A percentile compares a stretch with the other conserved stretches of the same genome.
phyloP scores from a whole-genome alignment of 2,329 filamentous ascomycete genomes.

The Pestalotiopsis fici region DNA sequence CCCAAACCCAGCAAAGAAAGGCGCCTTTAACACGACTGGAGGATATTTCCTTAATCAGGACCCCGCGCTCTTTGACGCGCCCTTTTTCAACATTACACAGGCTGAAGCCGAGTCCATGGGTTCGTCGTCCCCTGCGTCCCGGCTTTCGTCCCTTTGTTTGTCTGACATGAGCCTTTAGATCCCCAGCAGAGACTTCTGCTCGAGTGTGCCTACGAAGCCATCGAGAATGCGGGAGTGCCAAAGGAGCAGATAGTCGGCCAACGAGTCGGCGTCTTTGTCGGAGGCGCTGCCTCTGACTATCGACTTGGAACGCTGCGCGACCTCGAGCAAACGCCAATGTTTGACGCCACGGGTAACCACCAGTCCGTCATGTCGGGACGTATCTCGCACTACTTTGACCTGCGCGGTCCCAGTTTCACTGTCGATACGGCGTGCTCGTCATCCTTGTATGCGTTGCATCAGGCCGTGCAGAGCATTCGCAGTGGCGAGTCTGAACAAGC shows the following conservation, averaged over 20 bases:
- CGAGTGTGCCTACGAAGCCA: slow-evolving; percentile 34
- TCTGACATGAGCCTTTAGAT: slow-evolving; percentile 14
- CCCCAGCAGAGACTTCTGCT: slow-evolving; percentile 28
- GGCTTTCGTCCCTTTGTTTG: background rate
- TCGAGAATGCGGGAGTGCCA: slow-evolving; percentile 18
- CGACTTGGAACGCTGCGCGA: slow-evolving; percentile 11
- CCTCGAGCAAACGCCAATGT: slow-evolving; percentile 14
- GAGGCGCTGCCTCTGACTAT: slow-evolving; percentile 13
- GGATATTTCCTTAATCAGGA: slow-evolving; percentile 34
- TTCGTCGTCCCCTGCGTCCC: slow-evolving; percentile 13
- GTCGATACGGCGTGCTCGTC: slow-evolving; percentile 49
- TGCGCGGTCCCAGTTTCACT: slow-evolving; percentile 39
- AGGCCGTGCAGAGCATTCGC: slow-evolving; percentile 27
- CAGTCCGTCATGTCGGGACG: slow-evolving; percentile 32
- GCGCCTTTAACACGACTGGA: slow-evolving; percentile 28
- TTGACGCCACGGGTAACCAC: slow-evolving; percentile 25
- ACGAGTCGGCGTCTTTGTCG: slow-evolving; percentile 15
- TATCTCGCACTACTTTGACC: slow-evolving; percentile 33
- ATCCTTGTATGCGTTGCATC: slow-evolving; percentile 34
- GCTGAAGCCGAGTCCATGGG: slow-evolving; percentile 36
- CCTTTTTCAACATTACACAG: slow-evolving; percentile 37
- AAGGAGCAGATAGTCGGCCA: slow-evolving; percentile 12
- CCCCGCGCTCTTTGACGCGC: slow-evolving; percentile 28
- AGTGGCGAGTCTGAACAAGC: slow-evolving; percentile 23
- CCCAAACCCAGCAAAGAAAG: slow-evolving; percentile 33